These are phyloP conservation scores for Anisodus tanguticus DNA, from an alignment of 257 asterid genomes.

Conservation along the genomic window DNA sequence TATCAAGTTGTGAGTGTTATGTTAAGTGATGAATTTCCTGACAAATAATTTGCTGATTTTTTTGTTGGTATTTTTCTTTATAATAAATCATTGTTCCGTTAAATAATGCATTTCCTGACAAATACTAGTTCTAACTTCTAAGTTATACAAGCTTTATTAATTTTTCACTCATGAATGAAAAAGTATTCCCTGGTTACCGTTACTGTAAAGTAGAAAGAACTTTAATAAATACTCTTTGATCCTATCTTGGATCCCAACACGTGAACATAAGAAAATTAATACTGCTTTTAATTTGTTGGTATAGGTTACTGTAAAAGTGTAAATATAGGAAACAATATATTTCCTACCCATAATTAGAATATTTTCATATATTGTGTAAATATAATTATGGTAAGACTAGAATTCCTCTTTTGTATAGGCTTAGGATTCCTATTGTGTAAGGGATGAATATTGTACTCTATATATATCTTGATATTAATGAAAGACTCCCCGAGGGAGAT, in stretches of 20 bases:
- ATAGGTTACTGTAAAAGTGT: too few species aligned
- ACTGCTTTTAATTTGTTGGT: not conserved
- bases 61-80: not conserved
- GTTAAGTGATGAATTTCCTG: not conserved
- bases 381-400: too few species aligned
- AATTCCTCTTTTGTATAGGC: too few species aligned
- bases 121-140: not conserved
- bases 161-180: not conserved
- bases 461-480: too few species aligned
- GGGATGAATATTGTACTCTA: too few species aligned
- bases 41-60: not conserved
- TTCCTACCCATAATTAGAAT: too few species aligned
- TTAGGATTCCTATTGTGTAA: too few species aligned
- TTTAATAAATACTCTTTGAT: conserved; percentile 13
- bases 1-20: too few species aligned
- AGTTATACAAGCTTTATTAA: not conserved
- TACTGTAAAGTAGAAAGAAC: not conserved
- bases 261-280: not conserved
- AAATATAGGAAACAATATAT: too few species aligned
- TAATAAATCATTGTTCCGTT: not conserved
- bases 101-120: not conserved
- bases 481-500: too few species aligned
- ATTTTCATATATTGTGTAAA: too few species aligned
- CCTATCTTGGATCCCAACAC: not conserved
- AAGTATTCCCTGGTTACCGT: not conserved